These are phyloP conservation scores for Deakozyma indianensis DNA, from an alignment of 805 yeast species.

Conservation along the genomic window DNA sequence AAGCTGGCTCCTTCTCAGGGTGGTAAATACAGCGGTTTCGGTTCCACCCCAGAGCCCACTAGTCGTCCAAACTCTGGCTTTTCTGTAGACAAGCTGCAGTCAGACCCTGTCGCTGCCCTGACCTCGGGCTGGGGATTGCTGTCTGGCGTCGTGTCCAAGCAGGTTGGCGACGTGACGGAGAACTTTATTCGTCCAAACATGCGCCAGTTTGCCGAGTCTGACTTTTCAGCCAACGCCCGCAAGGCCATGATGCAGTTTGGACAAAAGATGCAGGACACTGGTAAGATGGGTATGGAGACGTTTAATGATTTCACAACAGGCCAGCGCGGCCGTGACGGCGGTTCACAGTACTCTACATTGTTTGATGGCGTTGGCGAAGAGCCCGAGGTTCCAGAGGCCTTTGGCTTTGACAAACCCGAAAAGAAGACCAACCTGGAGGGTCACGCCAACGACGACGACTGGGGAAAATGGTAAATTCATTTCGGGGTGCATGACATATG, in stretches of 20 bases:
- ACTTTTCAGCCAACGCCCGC: conserved; percentile 64
- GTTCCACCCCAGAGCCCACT: conserved; percentile 39
- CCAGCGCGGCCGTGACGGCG: conserved; percentile 23
- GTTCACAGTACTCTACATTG: conserved; percentile 19
- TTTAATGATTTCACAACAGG: conserved; percentile 39
- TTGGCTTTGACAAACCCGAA: conserved; percentile 47
- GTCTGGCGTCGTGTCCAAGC: conserved; percentile 51
- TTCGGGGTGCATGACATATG: too few species aligned
- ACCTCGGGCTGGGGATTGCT: conserved; percentile 91
- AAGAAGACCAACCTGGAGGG: conserved; percentile 46
- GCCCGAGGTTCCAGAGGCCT: conserved; percentile 31
- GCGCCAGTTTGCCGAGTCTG: conserved; percentile 66
- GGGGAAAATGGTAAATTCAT: conserved; percentile 14
- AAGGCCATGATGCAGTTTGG: conserved; percentile 97
- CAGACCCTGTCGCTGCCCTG: conserved; percentile 85
- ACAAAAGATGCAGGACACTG: conserved; percentile 81
- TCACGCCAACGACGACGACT: conserved; percentile 12
- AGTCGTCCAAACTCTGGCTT: conserved; percentile 5
- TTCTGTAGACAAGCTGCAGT: conserved; percentile 21
- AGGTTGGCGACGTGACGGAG: conserved; percentile 75
- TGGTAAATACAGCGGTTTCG: conserved; percentile 86
- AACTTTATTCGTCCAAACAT: conserved; percentile 84
- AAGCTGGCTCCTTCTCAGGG: conserved; percentile 86
- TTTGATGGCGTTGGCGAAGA: conserved; percentile 42
- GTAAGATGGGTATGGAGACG: conserved; percentile 60